phyloP scores from a whole-genome alignment of 768 basidiomycete species.

The Pulveroboletus sp. region DNA sequence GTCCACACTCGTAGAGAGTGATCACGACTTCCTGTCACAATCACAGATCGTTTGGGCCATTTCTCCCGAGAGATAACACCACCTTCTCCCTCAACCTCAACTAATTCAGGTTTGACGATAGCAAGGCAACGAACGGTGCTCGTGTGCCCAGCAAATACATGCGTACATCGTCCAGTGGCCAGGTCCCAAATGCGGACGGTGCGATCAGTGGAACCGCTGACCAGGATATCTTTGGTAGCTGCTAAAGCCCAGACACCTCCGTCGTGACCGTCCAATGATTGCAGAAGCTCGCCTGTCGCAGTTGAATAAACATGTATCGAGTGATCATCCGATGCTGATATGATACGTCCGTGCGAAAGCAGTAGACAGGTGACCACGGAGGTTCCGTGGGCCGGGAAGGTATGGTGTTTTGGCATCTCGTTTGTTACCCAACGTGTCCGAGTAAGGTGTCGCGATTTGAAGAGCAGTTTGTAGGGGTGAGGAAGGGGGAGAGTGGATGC shows the following conservation, averaged over 20 bases:
- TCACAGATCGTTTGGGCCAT: constrained; percentile 65
- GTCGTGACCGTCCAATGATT: constrained; percentile 82
- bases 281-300: constrained; percentile 69
- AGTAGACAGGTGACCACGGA: constrained; percentile 95
- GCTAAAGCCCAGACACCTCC: constrained; percentile 98
- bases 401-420: constrained; percentile 66
- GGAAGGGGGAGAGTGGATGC: constrained; percentile 60
- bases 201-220: constrained; percentile 90
- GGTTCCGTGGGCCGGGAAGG: constrained; percentile 84
- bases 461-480: constrained; percentile 88
- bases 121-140: constrained; percentile 94
- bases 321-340: constrained; percentile 96
- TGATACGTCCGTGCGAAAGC: constrained; percentile 91
- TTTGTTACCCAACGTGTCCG: constrained; percentile 77
- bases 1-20: constrained; percentile 65
- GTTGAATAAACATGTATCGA: constrained; percentile 94
- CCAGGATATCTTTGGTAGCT: constrained; percentile 79
- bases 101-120: constrained; percentile 89
- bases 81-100: constrained; percentile 65
- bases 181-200: constrained; percentile 93
- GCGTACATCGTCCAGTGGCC: constrained; percentile 73
- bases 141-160: constrained; percentile 94
- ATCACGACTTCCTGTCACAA: constrained; percentile 72
- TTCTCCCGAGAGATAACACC: constrained; percentile 64
- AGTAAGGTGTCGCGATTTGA: constrained; percentile 84